A percentile compares a stretch with the other conserved stretches of the same genome.
Conservation (phyloP, 2,329 filamentous ascomycete genomes). For the Colletotrichum tanaceti region DNA sequence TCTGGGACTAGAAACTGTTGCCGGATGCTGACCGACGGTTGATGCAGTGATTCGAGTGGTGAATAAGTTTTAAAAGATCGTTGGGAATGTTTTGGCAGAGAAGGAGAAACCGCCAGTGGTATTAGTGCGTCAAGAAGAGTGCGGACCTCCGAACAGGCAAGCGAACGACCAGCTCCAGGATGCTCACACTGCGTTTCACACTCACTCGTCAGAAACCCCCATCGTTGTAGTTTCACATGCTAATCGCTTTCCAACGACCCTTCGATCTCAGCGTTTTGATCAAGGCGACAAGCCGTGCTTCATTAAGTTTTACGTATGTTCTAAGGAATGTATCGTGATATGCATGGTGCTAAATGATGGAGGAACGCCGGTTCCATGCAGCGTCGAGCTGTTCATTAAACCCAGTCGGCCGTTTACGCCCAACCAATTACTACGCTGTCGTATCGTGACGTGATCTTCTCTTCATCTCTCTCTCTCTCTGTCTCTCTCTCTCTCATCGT, state of each 20-base stretch:
- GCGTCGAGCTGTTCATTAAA: slow-evolving; percentile 5
- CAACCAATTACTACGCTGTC: slow-evolving; percentile 15
- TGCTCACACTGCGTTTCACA: not conserved
- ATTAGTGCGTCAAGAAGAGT: not conserved
- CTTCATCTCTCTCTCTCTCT: not conserved
- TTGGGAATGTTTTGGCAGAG: not conserved
- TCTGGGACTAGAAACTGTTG: not conserved
- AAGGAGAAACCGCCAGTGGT: too few relatives aligned
- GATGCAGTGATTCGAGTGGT: not conserved
- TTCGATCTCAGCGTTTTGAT: not conserved
- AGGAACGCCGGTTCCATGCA: slow-evolving; percentile 36
- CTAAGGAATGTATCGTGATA: slow-evolving; percentile 39
- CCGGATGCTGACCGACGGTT: not conserved
- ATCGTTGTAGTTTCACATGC: too few relatives aligned
- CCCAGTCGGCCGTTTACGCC: slow-evolving; percentile 6
- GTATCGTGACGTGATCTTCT: not conserved
- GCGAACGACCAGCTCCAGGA: too few relatives aligned
- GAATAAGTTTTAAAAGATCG: not conserved
- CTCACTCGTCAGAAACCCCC: too few relatives aligned
- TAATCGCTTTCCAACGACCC: too few relatives aligned
- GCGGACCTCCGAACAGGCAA: too few relatives aligned
- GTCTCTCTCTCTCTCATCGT: too few relatives aligned
- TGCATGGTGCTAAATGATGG: slow-evolving; percentile 36
- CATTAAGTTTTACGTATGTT: slow-evolving; percentile 31
- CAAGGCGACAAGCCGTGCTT: slow-evolving; percentile 15